These are phyloP conservation scores for Leucocoprinus leucothites DNA, from an alignment of 768 basidiomycete genomes.

Conservation along the genomic window DNA sequence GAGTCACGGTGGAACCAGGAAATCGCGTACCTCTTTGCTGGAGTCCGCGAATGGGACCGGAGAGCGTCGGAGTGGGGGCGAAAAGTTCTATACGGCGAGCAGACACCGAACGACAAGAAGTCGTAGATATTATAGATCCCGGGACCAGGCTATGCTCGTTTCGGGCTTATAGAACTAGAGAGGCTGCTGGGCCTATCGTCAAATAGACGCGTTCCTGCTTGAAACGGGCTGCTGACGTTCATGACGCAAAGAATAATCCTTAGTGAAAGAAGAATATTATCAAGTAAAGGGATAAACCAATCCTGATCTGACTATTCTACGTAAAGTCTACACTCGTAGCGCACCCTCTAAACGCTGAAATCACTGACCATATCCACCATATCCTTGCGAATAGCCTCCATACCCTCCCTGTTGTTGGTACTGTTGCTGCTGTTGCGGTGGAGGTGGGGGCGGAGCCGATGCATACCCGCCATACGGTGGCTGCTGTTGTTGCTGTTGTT, in stretches of 20 bases:
- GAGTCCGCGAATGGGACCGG: conserved; percentile 43
- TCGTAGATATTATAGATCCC: neutral
- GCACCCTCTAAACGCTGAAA: neutral
- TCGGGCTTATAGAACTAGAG: too few species aligned
- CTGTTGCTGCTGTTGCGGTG: conserved; percentile 16
- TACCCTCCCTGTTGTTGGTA: conserved; percentile 15
- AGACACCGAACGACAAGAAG: neutral
- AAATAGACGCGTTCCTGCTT: neutral
- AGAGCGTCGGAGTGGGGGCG: conserved; percentile 44
- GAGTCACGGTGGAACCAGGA: conserved; percentile 61
- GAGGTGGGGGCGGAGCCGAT: conserved; percentile 18
- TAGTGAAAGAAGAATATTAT: neutral
- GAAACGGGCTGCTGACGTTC: neutral
- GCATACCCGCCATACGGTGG: conserved; percentile 16
- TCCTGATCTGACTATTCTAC: neutral
- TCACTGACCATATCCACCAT: conserved; percentile 15
- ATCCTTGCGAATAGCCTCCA: conserved; percentile 23
- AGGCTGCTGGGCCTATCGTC: too few species aligned
- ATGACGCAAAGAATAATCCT: neutral
- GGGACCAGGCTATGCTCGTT: neutral
- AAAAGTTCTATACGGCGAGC: conserved; percentile 39
- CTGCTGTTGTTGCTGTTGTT: conserved; percentile 20
- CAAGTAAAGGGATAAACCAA: neutral
- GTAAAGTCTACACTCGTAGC: neutral
- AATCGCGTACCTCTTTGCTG: conserved; percentile 41